Evolutionary conservation across 2,329 filamentous ascomycete genomes (phyloP), one percentile per base, ranked within the genome.

Genomic region (Cladophialophora bantiana): DNA sequence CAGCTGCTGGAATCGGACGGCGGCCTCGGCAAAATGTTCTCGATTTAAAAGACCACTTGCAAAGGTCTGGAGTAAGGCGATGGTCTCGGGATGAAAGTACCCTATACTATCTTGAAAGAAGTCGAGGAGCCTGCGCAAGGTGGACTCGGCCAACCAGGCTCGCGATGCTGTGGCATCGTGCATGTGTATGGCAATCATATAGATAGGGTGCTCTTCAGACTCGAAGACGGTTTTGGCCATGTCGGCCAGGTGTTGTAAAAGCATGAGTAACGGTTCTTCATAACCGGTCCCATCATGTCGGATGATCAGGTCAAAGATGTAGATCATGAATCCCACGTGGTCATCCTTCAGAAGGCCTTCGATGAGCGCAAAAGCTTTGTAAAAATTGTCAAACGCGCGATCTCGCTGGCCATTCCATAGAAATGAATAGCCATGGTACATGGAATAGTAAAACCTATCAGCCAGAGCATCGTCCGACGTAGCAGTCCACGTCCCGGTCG

Each of bases 61-160:
- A 62, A 73, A 73, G 5, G 70, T 73, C 65, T 73, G 71, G 15
- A 73, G 56, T 15, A 73, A 58, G 13, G 71, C 71, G 36, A 72
- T 71, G 2, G 71, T 73, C 59, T 73, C 71, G 4, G 67, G 59
- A 36, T 73, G 70, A 42, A 73, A 73, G 40, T 73, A 73, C 6
- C 71, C 71, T 42, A 73, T 73, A 48, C 70, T 69, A 52, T 73
- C 71, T 61, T 72, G 69, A 54, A 73, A 73, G 55, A 73, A 73
- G 64, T 71, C 71, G 12, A 73, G 66, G 53, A 73, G 58, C 50
- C 67, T 64, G 34, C 71, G 69, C 34, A 72, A 48, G 1, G 68
- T 68, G 4, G 69, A 65, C 48, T 72, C 66, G 7, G 71, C 71
- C 10, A 73, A 52, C 68, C 70, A 72, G 1, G 70, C 64, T 45